A percentile compares a stretch with the other conserved stretches of the same genome.
Conservation (phyloP, 176 grass and related monocot genomes). For the Ensete ventricosum region DNA sequence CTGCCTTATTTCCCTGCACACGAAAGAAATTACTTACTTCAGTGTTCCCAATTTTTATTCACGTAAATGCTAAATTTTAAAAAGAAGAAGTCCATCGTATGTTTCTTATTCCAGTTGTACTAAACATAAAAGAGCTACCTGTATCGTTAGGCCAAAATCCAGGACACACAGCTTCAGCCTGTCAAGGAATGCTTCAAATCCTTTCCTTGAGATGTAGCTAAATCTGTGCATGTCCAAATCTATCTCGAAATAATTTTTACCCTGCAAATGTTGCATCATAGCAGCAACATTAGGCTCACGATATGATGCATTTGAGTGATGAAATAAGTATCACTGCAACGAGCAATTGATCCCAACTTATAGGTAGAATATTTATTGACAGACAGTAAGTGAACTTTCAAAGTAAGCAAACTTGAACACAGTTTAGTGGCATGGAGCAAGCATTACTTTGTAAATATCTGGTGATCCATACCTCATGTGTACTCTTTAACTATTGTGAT, state of each 20-base stretch:
- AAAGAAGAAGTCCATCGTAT: neutral
- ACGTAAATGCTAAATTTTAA: neutral
- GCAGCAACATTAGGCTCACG: too few species aligned
- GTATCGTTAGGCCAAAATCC: conserved; percentile 18
- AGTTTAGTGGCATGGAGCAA: too few species aligned
- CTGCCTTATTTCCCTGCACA: conserved; percentile 11
- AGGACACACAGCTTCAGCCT: conserved; percentile 12
- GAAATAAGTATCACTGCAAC: too few species aligned
- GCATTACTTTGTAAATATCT: too few species aligned
- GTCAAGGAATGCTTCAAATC: conserved; percentile 18
- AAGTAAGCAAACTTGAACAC: too few species aligned
- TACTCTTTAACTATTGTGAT: too few species aligned
- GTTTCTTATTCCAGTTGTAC: neutral
- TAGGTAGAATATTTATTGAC: too few species aligned
- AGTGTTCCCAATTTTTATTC: too few species aligned
- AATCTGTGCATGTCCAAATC: conserved; percentile 24
- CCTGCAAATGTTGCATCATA: neutral
- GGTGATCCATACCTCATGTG: too few species aligned
- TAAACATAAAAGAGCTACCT: neutral
- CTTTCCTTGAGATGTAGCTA: conserved; percentile 20
- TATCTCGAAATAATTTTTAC: conserved; percentile 18
- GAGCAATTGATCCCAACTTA: too few species aligned
- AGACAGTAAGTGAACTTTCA: too few species aligned
- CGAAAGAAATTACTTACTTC: neutral
- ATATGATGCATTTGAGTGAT: too few species aligned